A percentile compares a stretch with the other conserved stretches of the same genome.
Evolutionary conservation across 306 rosid genomes (phyloP).

Genomic region (Sphenostylis stenocarpa): DNA sequence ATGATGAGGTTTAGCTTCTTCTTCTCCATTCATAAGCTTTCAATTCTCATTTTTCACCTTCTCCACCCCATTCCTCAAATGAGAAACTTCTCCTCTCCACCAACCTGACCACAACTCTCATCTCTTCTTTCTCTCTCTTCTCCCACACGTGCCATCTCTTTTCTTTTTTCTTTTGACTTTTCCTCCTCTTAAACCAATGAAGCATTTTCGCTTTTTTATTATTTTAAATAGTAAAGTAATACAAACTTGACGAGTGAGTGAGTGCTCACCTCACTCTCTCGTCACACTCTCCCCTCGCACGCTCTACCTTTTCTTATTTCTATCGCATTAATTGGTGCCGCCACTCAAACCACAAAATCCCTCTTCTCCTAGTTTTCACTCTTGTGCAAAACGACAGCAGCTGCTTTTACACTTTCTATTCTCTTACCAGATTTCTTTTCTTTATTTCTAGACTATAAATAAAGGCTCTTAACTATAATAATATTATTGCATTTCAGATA

Average conservation of each 20-base stretch:
- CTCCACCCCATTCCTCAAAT: conserved; percentile 2
- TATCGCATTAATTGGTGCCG: conserved; percentile 2
- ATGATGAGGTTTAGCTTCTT: conserved; percentile 1
- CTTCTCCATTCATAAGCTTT: neutral
- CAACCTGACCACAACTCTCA: neutral
- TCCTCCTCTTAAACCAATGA: neutral
- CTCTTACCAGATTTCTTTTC: too few species aligned
- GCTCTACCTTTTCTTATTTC: neutral
- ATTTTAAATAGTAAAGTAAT: neutral
- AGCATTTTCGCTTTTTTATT: neutral
- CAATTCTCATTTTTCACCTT: neutral
- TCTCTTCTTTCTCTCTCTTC: conserved; percentile 2
- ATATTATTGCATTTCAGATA: too few species aligned
- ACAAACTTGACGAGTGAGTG: too few species aligned
- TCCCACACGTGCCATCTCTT: conserved; percentile 17
- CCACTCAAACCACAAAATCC: conserved; percentile 7
- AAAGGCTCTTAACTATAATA: too few species aligned
- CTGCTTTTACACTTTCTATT: neutral
- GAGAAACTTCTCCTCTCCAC: conserved; percentile 15
- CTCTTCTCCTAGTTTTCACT: neutral
- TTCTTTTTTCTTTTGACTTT: neutral
- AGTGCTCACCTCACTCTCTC: too few species aligned
- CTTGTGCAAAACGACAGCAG: neutral
- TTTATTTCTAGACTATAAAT: too few species aligned
- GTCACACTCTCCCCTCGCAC: neutral